Evolutionary conservation across 441 rosid genomes (phyloP).

Genomic region (Omphalea diandra): DNA sequence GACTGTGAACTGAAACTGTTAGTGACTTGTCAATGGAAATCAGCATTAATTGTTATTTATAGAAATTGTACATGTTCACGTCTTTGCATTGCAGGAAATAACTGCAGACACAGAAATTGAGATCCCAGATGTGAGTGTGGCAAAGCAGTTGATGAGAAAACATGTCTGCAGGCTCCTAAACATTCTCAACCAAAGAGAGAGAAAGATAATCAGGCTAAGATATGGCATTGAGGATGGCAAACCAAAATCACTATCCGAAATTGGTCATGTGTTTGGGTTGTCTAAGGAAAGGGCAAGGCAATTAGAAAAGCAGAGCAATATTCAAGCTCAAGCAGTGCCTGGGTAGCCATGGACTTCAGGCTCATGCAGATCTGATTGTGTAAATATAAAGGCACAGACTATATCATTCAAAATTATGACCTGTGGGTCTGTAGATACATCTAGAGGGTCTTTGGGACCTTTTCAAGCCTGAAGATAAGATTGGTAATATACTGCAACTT

Average conservation of each 20-base stretch:
- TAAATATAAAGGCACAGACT: slow-evolving; percentile 27
- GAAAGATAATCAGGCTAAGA: slow-evolving; percentile 67
- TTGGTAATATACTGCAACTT: too few relatives aligned
- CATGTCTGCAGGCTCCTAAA: slow-evolving; percentile 60
- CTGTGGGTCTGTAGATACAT: too few relatives aligned
- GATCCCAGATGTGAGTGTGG: slow-evolving; percentile 52
- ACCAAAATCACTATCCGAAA: slow-evolving; percentile 59
- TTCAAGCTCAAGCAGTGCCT: slow-evolving; percentile 70
- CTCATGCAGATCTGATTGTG: slow-evolving; percentile 59
- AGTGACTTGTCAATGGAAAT: too few relatives aligned
- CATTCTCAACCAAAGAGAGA: slow-evolving; percentile 61
- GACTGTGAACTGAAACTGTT: too few relatives aligned
- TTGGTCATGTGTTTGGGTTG: slow-evolving; percentile 61
- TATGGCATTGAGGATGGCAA: slow-evolving; percentile 72
- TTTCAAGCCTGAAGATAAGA: too few relatives aligned
- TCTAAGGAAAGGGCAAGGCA: slow-evolving; percentile 79
- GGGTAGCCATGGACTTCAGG: slow-evolving; percentile 53
- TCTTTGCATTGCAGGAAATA: slow-evolving; percentile 51
- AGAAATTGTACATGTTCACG: too few relatives aligned
- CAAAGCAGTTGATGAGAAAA: slow-evolving; percentile 69
- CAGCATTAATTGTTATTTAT: too few relatives aligned
- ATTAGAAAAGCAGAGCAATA: slow-evolving; percentile 70
- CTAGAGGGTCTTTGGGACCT: too few relatives aligned
- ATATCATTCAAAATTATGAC: not conserved
- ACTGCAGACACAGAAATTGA: slow-evolving; percentile 68